A percentile compares a stretch with the other conserved stretches of the same genome.
These are phyloP conservation scores for Escovopsis weberi DNA, from an alignment of 2,329 filamentous ascomycete genomes.

Conservation along the genomic window DNA sequence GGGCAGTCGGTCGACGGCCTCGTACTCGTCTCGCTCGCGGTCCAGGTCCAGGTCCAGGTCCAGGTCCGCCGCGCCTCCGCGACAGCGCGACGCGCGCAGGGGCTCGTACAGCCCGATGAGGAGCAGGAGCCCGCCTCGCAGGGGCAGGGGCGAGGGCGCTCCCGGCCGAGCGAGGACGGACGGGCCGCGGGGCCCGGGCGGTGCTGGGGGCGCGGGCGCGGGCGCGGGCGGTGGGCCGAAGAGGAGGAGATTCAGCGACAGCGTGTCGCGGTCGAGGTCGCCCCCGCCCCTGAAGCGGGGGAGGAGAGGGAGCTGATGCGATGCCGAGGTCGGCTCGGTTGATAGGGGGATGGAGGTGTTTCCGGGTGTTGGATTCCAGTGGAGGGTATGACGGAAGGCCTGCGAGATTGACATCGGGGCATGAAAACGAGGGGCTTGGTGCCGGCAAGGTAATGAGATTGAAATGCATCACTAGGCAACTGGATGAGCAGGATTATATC, in stretches of 20 bases:
- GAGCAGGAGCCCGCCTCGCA: constrained; percentile 4
- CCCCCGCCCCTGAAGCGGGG: constrained; percentile 19
- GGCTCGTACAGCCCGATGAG: constrained; percentile 13
- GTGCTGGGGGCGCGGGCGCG: constrained; percentile 14
- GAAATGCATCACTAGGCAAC: too few species aligned
- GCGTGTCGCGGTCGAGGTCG: constrained; percentile 17
- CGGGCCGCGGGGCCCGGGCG: constrained; percentile 5
- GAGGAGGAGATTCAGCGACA: constrained; percentile 18
- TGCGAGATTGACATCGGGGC: too few species aligned
- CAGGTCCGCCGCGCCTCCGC: constrained; percentile 8
- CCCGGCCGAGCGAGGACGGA: background rate
- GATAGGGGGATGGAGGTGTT: background rate
- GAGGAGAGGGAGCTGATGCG: constrained; percentile 7
- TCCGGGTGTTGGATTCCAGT: too few species aligned
- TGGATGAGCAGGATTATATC: too few species aligned
- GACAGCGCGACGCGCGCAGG: constrained; percentile 10
- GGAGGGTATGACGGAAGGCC: too few species aligned
- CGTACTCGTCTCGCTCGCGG: constrained; percentile 19
- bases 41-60: constrained; percentile 11
- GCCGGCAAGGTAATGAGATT: too few species aligned
- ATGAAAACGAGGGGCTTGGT: too few species aligned
- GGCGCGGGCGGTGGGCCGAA: constrained; percentile 7
- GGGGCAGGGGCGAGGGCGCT: constrained; percentile 3
- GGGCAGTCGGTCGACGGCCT: constrained; percentile 15
- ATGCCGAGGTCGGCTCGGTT: background rate